phyloP scores from a whole-genome alignment of 2,329 filamentous ascomycete species.

The Diplodia intermedia region DNA sequence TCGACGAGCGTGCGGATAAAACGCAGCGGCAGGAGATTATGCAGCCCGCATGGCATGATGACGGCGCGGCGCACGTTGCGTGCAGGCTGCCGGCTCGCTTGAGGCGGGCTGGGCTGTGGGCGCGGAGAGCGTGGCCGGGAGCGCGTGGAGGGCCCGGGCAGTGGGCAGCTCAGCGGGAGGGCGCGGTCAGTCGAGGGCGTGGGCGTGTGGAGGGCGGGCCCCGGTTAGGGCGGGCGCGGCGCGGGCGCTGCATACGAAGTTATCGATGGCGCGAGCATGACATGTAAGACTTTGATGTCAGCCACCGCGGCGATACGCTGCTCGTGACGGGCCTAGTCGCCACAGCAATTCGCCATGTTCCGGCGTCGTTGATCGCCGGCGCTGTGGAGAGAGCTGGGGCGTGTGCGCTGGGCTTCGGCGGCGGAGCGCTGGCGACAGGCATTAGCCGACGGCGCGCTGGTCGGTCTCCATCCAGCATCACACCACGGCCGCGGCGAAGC shows the following conservation, averaged over 20 bases:
- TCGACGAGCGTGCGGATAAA: constrained; percentile 26
- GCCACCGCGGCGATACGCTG: constrained; percentile 24
- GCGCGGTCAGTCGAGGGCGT: not conserved
- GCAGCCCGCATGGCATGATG: constrained; percentile 28
- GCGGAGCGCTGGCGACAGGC: constrained; percentile 8
- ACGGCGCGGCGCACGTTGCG: constrained; percentile 25
- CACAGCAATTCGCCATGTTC: constrained; percentile 32
- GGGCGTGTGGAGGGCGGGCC: constrained; percentile 1
- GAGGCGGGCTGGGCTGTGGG: constrained; percentile 24
- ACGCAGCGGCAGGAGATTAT: constrained; percentile 32
- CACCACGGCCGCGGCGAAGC: constrained; percentile 16
- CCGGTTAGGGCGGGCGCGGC: not conserved
- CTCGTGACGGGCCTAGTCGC: constrained; percentile 28
- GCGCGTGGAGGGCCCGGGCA: constrained; percentile 3
- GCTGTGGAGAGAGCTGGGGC: constrained; percentile 20
- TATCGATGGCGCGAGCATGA: constrained; percentile 29
- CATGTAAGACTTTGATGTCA: constrained; percentile 31
- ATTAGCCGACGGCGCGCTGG: constrained; percentile 23
- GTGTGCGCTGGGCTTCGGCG: constrained; percentile 14
- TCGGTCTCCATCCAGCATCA: constrained; percentile 23
- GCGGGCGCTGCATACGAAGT: constrained; percentile 16
- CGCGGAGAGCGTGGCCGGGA: not conserved
- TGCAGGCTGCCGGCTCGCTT: constrained; percentile 21
- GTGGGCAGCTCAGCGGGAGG: not conserved
- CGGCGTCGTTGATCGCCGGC: constrained; percentile 23